Evolutionary conservation across 495 filamentous ascomycete genomes (phyloP).

Genomic region (Podospora australis): DNA sequence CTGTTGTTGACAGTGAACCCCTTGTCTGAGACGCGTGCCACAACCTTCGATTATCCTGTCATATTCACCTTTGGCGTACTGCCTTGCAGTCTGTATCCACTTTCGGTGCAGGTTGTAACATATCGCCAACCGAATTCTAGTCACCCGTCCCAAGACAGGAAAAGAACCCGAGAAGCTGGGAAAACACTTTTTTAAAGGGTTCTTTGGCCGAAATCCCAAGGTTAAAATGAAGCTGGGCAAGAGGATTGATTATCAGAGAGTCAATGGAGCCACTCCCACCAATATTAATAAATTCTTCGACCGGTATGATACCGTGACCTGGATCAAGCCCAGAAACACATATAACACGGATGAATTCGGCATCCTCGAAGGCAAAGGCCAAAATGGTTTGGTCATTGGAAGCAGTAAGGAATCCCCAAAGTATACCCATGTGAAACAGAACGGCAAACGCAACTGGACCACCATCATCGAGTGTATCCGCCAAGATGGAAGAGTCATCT

Average conservation of each 20-base stretch:
- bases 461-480: slow-evolving; percentile 9
- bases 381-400: slow-evolving; percentile 5
- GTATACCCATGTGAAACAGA: background rate
- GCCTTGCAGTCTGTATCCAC: too few relatives aligned
- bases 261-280: background rate
- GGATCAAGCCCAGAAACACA: slow-evolving; percentile 1
- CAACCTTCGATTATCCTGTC: too few relatives aligned
- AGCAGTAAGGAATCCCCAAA: background rate
- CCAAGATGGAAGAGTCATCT: background rate
- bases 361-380: slow-evolving; percentile 4
- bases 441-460: background rate
- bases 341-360: slow-evolving; percentile 8
- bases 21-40: too few relatives aligned
- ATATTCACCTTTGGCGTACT: too few relatives aligned
- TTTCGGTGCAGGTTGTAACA: too few relatives aligned
- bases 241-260: background rate
- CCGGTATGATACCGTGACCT: slow-evolving; percentile 2
- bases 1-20: too few relatives aligned
- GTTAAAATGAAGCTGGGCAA: background rate
- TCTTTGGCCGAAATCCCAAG: background rate
- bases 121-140: too few relatives aligned
- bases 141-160: too few relatives aligned
- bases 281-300: slow-evolving; percentile 5
- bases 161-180: too few relatives aligned
- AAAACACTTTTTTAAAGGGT: background rate